phyloP scores from a whole-genome alignment of 148 eudicot species.

The Camellia sinensis region DNA sequence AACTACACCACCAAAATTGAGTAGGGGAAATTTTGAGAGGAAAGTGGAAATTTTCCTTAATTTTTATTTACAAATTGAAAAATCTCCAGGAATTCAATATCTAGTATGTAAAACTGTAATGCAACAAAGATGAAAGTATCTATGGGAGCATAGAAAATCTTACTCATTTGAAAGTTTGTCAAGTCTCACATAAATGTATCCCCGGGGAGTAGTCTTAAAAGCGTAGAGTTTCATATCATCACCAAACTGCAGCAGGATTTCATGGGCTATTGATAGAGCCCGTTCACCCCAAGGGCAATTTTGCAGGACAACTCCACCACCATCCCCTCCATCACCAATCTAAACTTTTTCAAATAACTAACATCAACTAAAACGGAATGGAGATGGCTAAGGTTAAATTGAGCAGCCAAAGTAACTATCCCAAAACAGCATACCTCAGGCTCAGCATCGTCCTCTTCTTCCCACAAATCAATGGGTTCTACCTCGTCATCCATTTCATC shows the following conservation, averaged over 20 bases:
- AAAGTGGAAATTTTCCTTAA: background rate
- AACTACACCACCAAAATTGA: background rate
- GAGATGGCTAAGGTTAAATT: background rate
- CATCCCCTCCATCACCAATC: slow-evolving; percentile 96
- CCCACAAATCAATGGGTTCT: slow-evolving; percentile 66
- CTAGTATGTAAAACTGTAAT: background rate
- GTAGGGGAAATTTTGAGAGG: background rate
- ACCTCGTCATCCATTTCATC: slow-evolving; percentile 48
- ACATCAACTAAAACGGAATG: slow-evolving; percentile 9
- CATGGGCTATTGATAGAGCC: slow-evolving; percentile 69
- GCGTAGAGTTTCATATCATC: slow-evolving; percentile 68
- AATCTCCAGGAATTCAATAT: background rate
- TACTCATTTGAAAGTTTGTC: slow-evolving; percentile 78
- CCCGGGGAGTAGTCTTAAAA: slow-evolving; percentile 74
- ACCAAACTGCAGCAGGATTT: slow-evolving; percentile 56
- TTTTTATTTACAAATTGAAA: background rate
- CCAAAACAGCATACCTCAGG: slow-evolving; percentile 55
- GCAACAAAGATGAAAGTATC: background rate
- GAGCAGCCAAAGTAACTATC: background rate
- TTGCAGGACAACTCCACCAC: slow-evolving; percentile 87
- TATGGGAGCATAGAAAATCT: slow-evolving; percentile 19
- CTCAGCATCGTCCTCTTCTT: slow-evolving; percentile 83
- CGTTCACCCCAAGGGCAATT: slow-evolving; percentile 83
- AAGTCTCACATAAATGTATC: slow-evolving; percentile 83
- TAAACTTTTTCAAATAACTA: slow-evolving; percentile 24